A percentile compares a stretch with the other conserved stretches of the same genome.
These are phyloP conservation scores for Psilocybe cyanescens DNA, from an alignment of 768 basidiomycete species.

Conservation along the genomic window DNA sequence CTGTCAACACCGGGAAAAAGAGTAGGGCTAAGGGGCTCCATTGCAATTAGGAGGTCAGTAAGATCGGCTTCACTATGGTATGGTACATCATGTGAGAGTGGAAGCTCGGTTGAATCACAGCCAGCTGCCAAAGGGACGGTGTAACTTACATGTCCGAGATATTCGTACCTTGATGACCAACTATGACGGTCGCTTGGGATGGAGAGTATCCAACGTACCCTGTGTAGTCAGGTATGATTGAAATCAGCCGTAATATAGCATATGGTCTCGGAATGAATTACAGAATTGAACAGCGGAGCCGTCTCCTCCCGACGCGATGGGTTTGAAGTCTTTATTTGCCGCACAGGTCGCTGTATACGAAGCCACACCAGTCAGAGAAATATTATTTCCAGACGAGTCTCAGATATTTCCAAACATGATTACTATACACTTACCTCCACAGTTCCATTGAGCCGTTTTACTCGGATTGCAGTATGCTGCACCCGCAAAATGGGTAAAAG, in stretches of 20 bases:
- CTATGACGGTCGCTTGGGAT: neutral
- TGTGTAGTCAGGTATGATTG: neutral
- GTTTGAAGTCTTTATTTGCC: neutral
- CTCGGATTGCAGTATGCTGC: neutral
- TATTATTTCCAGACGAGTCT: neutral
- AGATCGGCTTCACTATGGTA: neutral
- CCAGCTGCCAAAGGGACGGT: neutral
- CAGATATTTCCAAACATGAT: neutral
- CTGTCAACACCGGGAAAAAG: constrained; percentile 51
- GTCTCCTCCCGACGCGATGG: neutral
- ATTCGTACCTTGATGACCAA: neutral
- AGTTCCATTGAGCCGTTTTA: neutral
- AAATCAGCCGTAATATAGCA: neutral
- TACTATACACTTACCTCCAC: neutral
- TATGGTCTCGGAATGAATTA: neutral
- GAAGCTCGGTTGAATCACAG: neutral
- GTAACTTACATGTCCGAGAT: neutral
- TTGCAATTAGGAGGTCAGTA: neutral
- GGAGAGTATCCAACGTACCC: constrained; percentile 1
- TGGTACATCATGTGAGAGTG: neutral
- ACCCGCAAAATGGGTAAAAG: neutral
- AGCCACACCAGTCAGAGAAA: neutral
- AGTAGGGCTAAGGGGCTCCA: constrained; percentile 15
- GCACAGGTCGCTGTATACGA: neutral
- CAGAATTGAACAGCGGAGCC: neutral